Base-by-base conservation (phyloP, 306 rosid genomes). In the Prunus mume region DNA sequence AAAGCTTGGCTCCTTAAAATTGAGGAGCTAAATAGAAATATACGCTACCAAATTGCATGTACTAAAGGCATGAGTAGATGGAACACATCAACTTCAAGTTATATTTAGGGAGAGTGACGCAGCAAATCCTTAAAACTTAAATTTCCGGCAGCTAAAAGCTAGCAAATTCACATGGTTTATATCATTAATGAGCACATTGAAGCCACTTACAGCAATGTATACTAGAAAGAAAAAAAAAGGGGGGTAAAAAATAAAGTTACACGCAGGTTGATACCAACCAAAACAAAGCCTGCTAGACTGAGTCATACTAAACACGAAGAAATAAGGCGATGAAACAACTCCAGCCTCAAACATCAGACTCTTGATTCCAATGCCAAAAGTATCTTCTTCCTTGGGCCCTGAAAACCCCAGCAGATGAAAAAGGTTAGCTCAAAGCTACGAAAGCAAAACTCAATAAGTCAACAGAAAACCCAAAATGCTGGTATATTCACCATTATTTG, bases 381-480 rank as follows among this genome's bases (percentile, higher is more conserved):
- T 84, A 95, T 95, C 96, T 95, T 95, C 93, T 95, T 95, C 83
- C 99, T 90, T 74, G 99, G 99, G 6, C 99, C 99, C 99, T 95
- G 92, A 74, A 87, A 83, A 30, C 78, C 69, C 41, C 41, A 79
- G 86, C 41, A 79, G 86, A 47, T 15, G 55, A 71, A 83, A 18
- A 76, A 62, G 47, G 71, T 78, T 49, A 78, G 67, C 56, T 69
- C 11, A 54, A 73, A 72, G 69, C 75, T 46, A 19, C 24, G 52
- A 46, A 20, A 27, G 19, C 19, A 25, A 60, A 22, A 54, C 20
- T 71, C 52, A 24, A 38, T 22, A 74, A 38, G 25, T 34, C 34
- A 12, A 61, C 19, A 12, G 2, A 72, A 71, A 28, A 72, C 27
- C 17, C 34, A 34, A 65, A 62, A 22, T 12, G 49, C 55, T 27